phyloP scores from a whole-genome alignment of 179 eudicot genomes.

The Beta lomatogona region DNA sequence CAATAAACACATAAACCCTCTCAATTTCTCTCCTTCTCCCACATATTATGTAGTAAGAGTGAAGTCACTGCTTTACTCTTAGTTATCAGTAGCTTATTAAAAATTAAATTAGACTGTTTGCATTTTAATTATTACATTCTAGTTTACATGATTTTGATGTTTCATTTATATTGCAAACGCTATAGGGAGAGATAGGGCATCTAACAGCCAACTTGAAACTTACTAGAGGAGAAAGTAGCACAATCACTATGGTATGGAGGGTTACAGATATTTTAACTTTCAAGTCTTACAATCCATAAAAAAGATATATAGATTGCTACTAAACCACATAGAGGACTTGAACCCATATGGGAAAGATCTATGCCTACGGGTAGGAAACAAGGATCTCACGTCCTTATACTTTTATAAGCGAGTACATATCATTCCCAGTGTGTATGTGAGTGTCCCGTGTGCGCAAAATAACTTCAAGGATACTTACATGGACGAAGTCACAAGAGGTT shows the following conservation, averaged over 20 bases:
- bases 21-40: neutral
- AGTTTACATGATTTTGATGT: neutral
- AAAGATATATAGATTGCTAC: too few species aligned
- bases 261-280: too few species aligned
- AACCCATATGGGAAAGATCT: neutral
- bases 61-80: neutral
- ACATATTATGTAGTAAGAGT: neutral
- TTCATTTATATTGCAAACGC: neutral
- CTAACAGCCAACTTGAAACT: too few species aligned
- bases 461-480: slow-evolving; percentile 52
- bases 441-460: neutral
- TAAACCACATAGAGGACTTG: too few species aligned
- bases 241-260: too few species aligned
- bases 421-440: neutral
- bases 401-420: neutral
- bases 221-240: too few species aligned
- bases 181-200: neutral
- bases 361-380: neutral
- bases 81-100: neutral
- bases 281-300: too few species aligned
- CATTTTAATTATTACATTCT: neutral
- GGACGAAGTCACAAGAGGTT: slow-evolving; percentile 63
- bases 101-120: neutral
- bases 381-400: neutral
- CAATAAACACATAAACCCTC: neutral